phyloP scores from a whole-genome alignment of 208 protist genomes.

The Crithidia sp. region DNA sequence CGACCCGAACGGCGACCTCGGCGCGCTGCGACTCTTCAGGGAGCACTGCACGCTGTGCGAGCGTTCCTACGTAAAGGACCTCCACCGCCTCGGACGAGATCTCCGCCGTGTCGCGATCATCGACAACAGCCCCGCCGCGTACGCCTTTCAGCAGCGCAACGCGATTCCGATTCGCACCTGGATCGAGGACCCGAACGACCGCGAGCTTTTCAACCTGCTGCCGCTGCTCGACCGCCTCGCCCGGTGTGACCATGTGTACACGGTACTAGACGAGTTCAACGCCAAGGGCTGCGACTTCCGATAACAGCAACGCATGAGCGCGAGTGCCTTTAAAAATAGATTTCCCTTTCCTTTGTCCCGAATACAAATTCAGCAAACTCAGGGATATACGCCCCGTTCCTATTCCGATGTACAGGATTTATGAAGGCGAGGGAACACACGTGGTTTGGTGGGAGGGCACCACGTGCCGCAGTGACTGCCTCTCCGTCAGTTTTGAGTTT shows the following conservation, averaged over 20 bases:
- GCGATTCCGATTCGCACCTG: conserved; percentile 67
- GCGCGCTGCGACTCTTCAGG: conserved; percentile 51
- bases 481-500: no score
- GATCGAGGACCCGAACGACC: conserved; percentile 64
- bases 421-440: no score
- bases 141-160: conserved; percentile 79
- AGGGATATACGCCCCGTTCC: no score
- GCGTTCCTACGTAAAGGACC: conserved; percentile 64
- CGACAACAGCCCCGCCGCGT: conserved; percentile 72
- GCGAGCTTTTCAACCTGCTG: conserved; percentile 51
- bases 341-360: no score
- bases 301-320: background rate
- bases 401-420: no score
- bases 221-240: conserved; percentile 48
- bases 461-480: no score
- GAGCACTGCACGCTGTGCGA: conserved; percentile 61
- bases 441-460: no score
- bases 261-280: conserved; percentile 58
- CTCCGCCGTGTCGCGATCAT: conserved; percentile 54
- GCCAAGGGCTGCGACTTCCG: conserved; percentile 24
- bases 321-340: no score
- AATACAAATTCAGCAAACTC: no score
- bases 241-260: conserved; percentile 52
- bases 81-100: conserved; percentile 52
- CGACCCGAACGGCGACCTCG: conserved; percentile 49